phyloP scores from a whole-genome alignment of 176 grass and related monocot species.

The Phyllostachys edulis region DNA sequence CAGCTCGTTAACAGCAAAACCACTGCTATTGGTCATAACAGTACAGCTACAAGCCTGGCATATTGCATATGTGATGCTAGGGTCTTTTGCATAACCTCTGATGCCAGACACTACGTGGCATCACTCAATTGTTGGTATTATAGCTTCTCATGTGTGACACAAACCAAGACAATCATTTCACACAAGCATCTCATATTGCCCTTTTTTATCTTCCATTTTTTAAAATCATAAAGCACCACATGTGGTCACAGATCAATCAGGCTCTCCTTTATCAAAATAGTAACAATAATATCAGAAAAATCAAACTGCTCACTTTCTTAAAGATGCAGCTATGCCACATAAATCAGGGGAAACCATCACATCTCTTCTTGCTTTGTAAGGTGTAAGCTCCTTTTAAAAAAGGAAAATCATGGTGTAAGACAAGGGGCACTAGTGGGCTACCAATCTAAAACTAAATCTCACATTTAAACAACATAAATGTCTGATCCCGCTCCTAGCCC shows the following conservation, averaged over 20 bases:
- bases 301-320: not conserved
- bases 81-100: conserved; percentile 8
- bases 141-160: not conserved
- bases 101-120: not conserved
- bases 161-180: conserved; percentile 3
- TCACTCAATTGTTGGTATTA: conserved; percentile 27
- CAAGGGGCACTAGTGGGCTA: not conserved
- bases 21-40: conserved; percentile 15
- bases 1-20: not conserved
- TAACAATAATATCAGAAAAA: not conserved
- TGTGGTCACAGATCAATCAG: not conserved
- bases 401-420: not conserved
- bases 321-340: not conserved
- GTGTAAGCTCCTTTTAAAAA: not conserved
- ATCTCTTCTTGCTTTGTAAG: conserved; percentile 11
- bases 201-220: conserved; percentile 12
- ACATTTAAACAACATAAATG: conserved; percentile 26
- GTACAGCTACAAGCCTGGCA: conserved; percentile 20
- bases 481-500: not conserved
- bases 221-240: conserved; percentile 9
- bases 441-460: conserved; percentile 19
- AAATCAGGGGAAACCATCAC: not conserved
- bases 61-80: conserved; percentile 10
- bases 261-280: not conserved
- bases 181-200: conserved; percentile 15